Base-by-base conservation (phyloP, 2,329 filamentous ascomycete genomes). In the Fusarium ramigenum region DNA sequence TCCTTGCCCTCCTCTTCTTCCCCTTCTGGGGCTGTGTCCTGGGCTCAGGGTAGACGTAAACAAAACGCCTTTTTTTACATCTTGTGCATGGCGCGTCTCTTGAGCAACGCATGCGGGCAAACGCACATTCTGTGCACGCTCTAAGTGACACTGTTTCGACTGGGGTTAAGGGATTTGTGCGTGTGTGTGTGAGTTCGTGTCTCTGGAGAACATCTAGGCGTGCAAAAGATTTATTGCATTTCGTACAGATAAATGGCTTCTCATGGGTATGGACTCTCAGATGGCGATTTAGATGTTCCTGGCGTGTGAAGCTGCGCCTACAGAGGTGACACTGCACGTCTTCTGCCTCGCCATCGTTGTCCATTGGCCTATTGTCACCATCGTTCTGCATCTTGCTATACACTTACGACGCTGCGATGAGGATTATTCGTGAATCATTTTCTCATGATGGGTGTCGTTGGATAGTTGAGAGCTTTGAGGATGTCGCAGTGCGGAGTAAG, bases 281-380 rank as follows among this genome's bases (percentile, higher is more conserved):
- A 58, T 74, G 72, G 5, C 72, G 72, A 21, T 60, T 54, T 16
- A 74, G 43, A 44, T 74, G 72, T 36, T 74, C 72, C 25, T 58
- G 69, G 23, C 72, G 59, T 3, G 64, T 47, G 46, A 74, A 74
- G 16, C 36, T 43, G 16, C 37, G 63, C 11, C 28, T 34, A 42
- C 72, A 67, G 8, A 37, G 52, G 9, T 44, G 63, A 7, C 64
- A 67, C 23, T 40, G 28, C 23, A 67, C 66, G 9, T 37, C 39
- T 9, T 40, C 36, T 9, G 49, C 14, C 30, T 66, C 62, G 32
- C 47, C n/a, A 25, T 57, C 47, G 9, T 40, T 34, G 53, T 32
- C 14, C 60, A 65, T 47, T 4, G 18, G 46, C 15, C 30, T 44
- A 14, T 37, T 19, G 7, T 30, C 36, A 15, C n/a, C 21, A 23